Evolutionary conservation across 306 rosid genomes (phyloP).

Genomic region (Canavalia ensiformis): DNA sequence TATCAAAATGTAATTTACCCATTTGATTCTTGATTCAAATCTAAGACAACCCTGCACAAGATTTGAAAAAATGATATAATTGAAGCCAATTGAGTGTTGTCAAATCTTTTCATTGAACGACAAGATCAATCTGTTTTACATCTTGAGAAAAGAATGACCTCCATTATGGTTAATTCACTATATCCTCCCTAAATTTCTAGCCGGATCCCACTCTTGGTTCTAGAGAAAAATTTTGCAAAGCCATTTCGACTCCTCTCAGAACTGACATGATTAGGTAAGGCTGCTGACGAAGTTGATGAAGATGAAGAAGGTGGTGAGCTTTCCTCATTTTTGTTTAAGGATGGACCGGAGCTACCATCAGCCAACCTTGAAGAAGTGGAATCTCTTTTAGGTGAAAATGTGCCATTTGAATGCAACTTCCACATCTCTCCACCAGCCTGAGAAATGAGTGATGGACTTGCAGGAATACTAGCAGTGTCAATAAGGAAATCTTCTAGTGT

Average conservation of each 20-base stretch:
- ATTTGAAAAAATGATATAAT: constrained; percentile 15
- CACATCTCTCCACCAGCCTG: constrained; percentile 61
- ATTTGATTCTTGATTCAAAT: neutral
- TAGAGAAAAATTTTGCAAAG: constrained; percentile 90
- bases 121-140: constrained; percentile 46
- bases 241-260: constrained; percentile 88
- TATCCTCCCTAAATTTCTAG: constrained; percentile 66
- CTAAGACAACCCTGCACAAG: constrained; percentile 17
- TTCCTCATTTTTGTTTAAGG: constrained; percentile 56
- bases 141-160: constrained; percentile 46
- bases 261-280: constrained; percentile 57
- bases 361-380: constrained; percentile 53
- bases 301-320: constrained; percentile 61
- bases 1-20: too few species aligned
- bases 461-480: constrained; percentile 68
- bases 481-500: constrained; percentile 90
- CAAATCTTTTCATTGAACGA: constrained; percentile 33
- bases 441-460: constrained; percentile 55
- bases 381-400: constrained; percentile 80
- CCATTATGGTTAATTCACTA: constrained; percentile 2
- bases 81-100: constrained; percentile 15
- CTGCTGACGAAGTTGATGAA: constrained; percentile 58
- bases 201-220: constrained; percentile 90
- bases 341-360: constrained; percentile 56
- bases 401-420: constrained; percentile 69